Conservation (phyloP, 768 basidiomycete genomes). For the Mrakia hoshinonis region DNA sequence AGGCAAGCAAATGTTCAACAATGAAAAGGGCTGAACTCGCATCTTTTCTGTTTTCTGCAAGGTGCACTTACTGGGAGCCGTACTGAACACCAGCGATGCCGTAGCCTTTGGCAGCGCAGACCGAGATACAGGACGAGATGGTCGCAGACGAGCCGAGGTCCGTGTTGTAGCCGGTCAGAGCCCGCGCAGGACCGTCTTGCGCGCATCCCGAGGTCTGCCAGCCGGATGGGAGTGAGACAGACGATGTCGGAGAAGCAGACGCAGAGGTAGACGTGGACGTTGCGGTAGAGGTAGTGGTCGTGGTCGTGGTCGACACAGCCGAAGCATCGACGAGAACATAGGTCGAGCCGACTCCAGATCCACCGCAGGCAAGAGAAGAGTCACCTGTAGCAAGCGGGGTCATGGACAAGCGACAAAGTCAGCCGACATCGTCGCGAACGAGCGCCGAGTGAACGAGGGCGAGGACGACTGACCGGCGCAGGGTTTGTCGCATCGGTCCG, state of each 20-base stretch:
- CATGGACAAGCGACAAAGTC: no score
- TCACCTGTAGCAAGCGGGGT: neutral
- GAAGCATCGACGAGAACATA: neutral
- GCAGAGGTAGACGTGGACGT: neutral
- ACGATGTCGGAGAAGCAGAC: neutral
- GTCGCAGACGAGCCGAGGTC: conserved; percentile 6
- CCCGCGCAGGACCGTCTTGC: neutral
- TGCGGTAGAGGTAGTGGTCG: neutral
- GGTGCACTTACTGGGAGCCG: neutral
- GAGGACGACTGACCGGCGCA: no score
- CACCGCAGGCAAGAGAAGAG: neutral
- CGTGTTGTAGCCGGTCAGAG: neutral
- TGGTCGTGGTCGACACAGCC: neutral
- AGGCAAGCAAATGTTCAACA: no score
- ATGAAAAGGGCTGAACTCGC: neutral
- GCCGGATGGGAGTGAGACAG: neutral
- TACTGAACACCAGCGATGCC: conserved; percentile 7
- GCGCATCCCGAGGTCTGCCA: conserved; percentile 6
- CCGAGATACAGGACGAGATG: neutral
- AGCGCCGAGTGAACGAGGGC: no score
- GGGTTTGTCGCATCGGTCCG: no score
- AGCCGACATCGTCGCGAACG: no score
- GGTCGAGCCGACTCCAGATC: neutral
- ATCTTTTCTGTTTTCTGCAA: neutral
- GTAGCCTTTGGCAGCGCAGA: neutral